Conservation (phyloP, 2,329 filamentous ascomycete species). For the Alternaria angustiovoidea region DNA sequence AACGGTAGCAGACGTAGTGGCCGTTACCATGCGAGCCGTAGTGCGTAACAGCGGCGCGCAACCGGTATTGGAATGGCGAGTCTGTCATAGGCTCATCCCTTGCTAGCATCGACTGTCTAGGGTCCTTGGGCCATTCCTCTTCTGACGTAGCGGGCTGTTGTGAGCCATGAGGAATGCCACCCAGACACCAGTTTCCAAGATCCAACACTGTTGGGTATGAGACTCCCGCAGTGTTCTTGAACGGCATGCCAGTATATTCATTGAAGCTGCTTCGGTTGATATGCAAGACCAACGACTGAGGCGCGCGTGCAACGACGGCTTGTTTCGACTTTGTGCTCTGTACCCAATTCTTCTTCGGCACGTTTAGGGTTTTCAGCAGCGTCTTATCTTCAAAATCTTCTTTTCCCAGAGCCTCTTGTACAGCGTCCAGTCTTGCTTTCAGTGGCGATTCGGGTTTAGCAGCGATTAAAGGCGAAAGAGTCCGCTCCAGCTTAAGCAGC, state of each 20-base stretch:
- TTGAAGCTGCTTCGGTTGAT: constrained; percentile 93
- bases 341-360: constrained; percentile 70
- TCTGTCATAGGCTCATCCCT: constrained; percentile 46
- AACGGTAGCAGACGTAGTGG: constrained; percentile 91
- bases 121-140: constrained; percentile 76
- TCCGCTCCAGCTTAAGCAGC: constrained; percentile 65
- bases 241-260: constrained; percentile 77
- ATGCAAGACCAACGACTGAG: constrained; percentile 82
- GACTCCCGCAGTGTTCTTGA: constrained; percentile 84
- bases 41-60: constrained; percentile 87
- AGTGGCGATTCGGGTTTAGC: constrained; percentile 54
- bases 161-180: constrained; percentile 56
- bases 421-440: constrained; percentile 66
- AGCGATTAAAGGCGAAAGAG: constrained; percentile 30
- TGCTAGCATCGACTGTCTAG: constrained; percentile 76
- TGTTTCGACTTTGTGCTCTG: constrained; percentile 88
- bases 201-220: constrained; percentile 78
- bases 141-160: constrained; percentile 45
- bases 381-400: constrained; percentile 73
- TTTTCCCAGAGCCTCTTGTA: constrained; percentile 76
- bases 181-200: constrained; percentile 84
- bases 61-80: constrained; percentile 67
- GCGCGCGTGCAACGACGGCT: constrained; percentile 82
- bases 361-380: constrained; percentile 56
- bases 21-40: constrained; percentile 92